phyloP scores from a whole-genome alignment of 129 eudicot species.

The Dittrichia graveolens region DNA sequence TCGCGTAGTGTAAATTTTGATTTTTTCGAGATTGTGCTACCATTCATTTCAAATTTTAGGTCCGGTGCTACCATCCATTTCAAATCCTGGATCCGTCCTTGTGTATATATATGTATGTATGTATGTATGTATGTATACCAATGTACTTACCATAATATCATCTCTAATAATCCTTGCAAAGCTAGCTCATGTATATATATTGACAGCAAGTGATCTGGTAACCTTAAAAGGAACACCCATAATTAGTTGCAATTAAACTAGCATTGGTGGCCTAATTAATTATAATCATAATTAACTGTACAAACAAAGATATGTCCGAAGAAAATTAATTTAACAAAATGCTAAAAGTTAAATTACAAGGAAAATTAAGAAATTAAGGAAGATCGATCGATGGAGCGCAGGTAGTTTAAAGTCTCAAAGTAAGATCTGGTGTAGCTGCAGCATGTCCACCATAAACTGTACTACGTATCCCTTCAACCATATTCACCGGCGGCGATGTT shows the following conservation, averaged over 20 bases:
- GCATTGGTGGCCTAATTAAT: not conserved
- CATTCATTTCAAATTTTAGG: too few relatives aligned
- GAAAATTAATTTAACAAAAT: not conserved
- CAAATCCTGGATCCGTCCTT: too few relatives aligned
- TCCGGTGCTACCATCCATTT: too few relatives aligned
- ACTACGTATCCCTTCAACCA: conserved; percentile 24
- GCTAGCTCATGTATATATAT: not conserved
- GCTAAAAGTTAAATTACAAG: not conserved
- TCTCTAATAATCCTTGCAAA: conserved; percentile 1
- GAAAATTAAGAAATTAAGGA: not conserved
- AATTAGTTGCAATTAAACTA: not conserved
- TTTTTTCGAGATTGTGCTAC: too few relatives aligned
- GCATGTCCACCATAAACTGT: conserved; percentile 22
- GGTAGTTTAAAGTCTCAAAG: conserved; percentile 46
- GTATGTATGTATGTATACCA: too few relatives aligned
- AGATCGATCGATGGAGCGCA: not conserved
- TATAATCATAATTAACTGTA: conserved; percentile 19
- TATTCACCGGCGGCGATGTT: not conserved
- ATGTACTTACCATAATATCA: too few relatives aligned
- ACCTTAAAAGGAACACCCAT: too few relatives aligned
- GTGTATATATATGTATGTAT: too few relatives aligned
- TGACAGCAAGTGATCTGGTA: too few relatives aligned
- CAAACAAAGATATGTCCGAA: conserved; percentile 21
- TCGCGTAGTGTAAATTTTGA: too few relatives aligned
- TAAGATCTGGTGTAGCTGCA: conserved; percentile 48